Conservation (phyloP, 371 early-diverging fungal genomes). For the Rhizopus delemar region DNA sequence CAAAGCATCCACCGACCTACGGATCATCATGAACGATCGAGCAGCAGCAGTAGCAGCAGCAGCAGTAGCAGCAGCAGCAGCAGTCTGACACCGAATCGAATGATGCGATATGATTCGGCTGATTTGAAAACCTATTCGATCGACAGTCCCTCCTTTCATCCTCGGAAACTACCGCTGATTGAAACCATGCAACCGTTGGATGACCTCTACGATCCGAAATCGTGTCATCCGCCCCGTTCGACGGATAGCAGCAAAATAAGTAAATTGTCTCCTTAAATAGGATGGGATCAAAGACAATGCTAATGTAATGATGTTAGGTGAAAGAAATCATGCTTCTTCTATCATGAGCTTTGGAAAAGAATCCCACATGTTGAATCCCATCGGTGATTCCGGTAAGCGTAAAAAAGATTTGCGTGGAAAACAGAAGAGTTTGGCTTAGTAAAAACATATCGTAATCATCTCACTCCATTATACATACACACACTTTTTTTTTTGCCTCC, state of each 20-base stretch:
- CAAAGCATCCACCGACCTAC: not conserved
- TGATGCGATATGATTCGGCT: not conserved
- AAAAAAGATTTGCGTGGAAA: not conserved
- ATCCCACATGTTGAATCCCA: constrained; percentile 36
- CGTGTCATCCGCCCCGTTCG: not conserved
- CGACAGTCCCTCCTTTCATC: not conserved
- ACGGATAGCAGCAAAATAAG: not conserved
- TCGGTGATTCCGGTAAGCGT: constrained; percentile 12
- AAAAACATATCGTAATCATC: too few relatives aligned
- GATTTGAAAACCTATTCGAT: constrained; percentile 10
- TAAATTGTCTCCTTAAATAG: not conserved
- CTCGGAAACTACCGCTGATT: constrained; percentile 15
- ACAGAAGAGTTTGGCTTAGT: too few relatives aligned
- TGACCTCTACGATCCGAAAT: not conserved
- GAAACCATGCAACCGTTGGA: constrained; percentile 11
- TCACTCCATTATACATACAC: too few relatives aligned
- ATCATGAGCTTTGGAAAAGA: constrained; percentile 38
- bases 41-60: too few relatives aligned
- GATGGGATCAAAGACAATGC: not conserved
- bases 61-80: too few relatives aligned
- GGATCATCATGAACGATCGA: too few relatives aligned
- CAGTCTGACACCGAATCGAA: not conserved
- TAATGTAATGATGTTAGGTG: not conserved
- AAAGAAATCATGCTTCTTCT: constrained; percentile 13
- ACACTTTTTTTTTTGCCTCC: too few relatives aligned